Conservation (phyloP, 768 basidiomycete genomes). For the Xerocomus potaroensis region DNA sequence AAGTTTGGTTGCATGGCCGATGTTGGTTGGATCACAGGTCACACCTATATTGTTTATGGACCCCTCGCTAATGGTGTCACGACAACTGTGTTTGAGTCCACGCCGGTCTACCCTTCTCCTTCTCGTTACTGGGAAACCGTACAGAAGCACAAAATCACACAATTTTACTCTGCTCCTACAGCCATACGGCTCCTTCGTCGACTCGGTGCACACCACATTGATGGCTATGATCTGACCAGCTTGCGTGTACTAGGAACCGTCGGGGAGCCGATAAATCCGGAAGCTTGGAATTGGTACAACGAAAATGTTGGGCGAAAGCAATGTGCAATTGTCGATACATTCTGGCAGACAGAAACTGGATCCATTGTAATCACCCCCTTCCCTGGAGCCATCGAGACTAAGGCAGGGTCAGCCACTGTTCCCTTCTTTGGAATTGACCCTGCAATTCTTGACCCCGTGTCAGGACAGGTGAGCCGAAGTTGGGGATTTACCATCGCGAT, state of each 20-base stretch:
- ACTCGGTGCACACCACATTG: conserved; percentile 82
- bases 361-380: conserved; percentile 93
- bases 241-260: conserved; percentile 89
- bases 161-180: conserved; percentile 93
- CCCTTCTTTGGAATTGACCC: conserved; percentile 97
- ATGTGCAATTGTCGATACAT: conserved; percentile 93
- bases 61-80: conserved; percentile 81
- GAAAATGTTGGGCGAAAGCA: conserved; percentile 85
- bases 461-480: conserved; percentile 50
- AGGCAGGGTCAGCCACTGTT: conserved; percentile 94
- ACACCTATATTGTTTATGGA: conserved; percentile 96
- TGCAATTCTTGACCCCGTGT: conserved; percentile 80
- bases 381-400: conserved; percentile 93
- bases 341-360: conserved; percentile 98
- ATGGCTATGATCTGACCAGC: conserved; percentile 73
- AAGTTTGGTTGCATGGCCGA: conserved; percentile 98
- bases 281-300: conserved; percentile 99
- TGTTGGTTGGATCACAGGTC: conserved; percentile 98
- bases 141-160: conserved; percentile 88
- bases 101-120: conserved; percentile 94
- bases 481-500: background rate
- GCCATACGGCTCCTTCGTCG: conserved; percentile 90
- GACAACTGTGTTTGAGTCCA: conserved; percentile 93
- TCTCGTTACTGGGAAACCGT: conserved; percentile 97
- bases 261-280: conserved; percentile 98